phyloP scores from a whole-genome alignment of 352 stramenopile genomes.

The Pythium aphanidermatum region DNA sequence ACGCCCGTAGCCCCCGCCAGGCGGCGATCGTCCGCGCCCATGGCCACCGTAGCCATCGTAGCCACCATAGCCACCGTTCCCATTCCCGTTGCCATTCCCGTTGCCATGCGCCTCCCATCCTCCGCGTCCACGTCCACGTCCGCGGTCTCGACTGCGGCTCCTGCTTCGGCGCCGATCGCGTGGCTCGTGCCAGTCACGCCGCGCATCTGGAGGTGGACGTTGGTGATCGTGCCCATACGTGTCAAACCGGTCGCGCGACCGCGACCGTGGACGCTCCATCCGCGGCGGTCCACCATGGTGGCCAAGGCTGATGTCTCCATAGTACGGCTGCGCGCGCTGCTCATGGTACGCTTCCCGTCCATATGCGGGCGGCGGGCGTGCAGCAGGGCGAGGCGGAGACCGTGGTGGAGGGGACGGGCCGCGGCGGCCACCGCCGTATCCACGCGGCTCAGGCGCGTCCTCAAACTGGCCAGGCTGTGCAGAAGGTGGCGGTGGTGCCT shows the following conservation, averaged over 20 bases:
- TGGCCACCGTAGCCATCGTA: constrained; percentile 1
- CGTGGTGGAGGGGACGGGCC: constrained; percentile 10
- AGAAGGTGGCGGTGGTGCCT: constrained; percentile 11
- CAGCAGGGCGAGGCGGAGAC: constrained; percentile 11
- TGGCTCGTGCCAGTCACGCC: background rate
- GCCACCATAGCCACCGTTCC: constrained; percentile 6
- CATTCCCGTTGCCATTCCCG: background rate
- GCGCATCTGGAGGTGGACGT: constrained; percentile 6
- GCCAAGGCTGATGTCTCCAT: constrained; percentile 2
- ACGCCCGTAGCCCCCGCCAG: background rate
- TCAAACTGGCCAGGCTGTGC: constrained; percentile 59
- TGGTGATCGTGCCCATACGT: background rate
- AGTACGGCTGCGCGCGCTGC: background rate
- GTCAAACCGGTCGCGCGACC: constrained; percentile 23
- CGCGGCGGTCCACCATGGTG: constrained; percentile 5
- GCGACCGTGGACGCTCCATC: constrained; percentile 19
- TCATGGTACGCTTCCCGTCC: constrained; percentile 2
- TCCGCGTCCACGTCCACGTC: background rate
- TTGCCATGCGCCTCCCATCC: background rate
- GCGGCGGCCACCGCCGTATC: constrained; percentile 7
- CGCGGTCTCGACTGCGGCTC: constrained; percentile 16
- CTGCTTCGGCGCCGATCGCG: constrained; percentile 2
- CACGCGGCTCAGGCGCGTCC: constrained; percentile 31
- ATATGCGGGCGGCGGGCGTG: constrained; percentile 5
- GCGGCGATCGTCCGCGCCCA: constrained; percentile 5